phyloP scores from a whole-genome alignment of 768 basidiomycete genomes.

The Tylopilus balloui region DNA sequence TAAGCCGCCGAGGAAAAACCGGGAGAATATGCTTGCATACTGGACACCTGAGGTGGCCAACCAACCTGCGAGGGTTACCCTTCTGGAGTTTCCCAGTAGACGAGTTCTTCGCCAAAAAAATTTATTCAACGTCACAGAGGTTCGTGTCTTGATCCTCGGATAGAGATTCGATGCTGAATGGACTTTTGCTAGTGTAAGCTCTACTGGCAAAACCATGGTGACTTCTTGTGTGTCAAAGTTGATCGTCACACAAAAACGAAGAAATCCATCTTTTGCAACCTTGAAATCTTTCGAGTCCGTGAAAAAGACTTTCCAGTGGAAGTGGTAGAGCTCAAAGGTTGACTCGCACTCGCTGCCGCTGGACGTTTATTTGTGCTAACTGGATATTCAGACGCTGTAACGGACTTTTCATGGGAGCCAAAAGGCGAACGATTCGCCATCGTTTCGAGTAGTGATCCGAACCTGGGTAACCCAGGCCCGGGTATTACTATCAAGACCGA shows the following conservation, averaged over 20 bases:
- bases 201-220: slow-evolving; percentile 97
- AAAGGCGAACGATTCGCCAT: slow-evolving; percentile 94
- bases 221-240: slow-evolving; percentile 98
- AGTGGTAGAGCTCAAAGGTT: slow-evolving; percentile 95
- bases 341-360: slow-evolving; percentile 1
- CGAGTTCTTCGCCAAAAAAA: slow-evolving; percentile 89
- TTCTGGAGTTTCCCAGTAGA: slow-evolving; percentile 85
- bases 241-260: slow-evolving; percentile 98
- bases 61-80: slow-evolving; percentile 94
- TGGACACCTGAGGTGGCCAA: slow-evolving; percentile 98
- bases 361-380: slow-evolving; percentile 5
- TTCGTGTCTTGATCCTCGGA: slow-evolving; percentile 35
- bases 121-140: slow-evolving; percentile 96
- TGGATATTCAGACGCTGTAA: slow-evolving; percentile 68
- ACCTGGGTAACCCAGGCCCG: slow-evolving; percentile 82
- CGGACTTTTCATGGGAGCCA: slow-evolving; percentile 99
- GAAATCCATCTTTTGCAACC: slow-evolving; percentile 96
- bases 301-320: slow-evolving; percentile 98
- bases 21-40: slow-evolving; percentile 92
- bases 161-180: not conserved
- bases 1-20: slow-evolving; percentile 55
- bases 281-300: slow-evolving; percentile 95
- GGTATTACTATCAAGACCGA: slow-evolving; percentile 96
- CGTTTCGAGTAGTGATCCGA: slow-evolving; percentile 90
- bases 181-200: slow-evolving; percentile 74